A percentile compares a stretch with the other conserved stretches of the same genome.
These are phyloP conservation scores for Psilocybe cyanescens DNA, from an alignment of 768 basidiomycete genomes.

Conservation along the genomic window DNA sequence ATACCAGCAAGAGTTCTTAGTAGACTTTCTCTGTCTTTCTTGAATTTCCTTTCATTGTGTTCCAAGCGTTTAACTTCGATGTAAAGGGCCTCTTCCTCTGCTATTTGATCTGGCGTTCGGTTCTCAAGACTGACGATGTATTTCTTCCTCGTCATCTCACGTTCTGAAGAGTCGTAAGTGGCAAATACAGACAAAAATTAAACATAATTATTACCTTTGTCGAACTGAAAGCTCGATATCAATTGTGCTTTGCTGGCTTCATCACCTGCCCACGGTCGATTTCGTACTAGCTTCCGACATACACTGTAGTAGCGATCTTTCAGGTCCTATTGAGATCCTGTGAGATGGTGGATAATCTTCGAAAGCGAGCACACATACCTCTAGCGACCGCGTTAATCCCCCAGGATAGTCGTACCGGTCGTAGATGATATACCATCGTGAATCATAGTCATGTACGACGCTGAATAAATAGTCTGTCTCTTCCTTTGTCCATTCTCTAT, in stretches of 20 bases:
- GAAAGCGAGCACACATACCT: slow-evolving; percentile 48
- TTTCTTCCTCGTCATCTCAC: slow-evolving; percentile 86
- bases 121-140: slow-evolving; percentile 88
- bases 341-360: slow-evolving; percentile 4
- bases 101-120: slow-evolving; percentile 87
- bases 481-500: slow-evolving; percentile 87
- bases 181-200: background rate
- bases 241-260: slow-evolving; percentile 70
- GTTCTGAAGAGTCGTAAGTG: slow-evolving; percentile 49
- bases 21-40: slow-evolving; percentile 86
- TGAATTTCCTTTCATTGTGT: slow-evolving; percentile 88
- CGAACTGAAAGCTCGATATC: slow-evolving; percentile 78
- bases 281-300: slow-evolving; percentile 85
- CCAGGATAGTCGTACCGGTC: slow-evolving; percentile 84
- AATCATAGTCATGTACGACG: slow-evolving; percentile 80
- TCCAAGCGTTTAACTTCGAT: slow-evolving; percentile 94
- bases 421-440: slow-evolving; percentile 86
- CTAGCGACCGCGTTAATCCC: slow-evolving; percentile 62
- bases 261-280: slow-evolving; percentile 84
- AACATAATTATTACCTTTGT: slow-evolving; percentile 66
- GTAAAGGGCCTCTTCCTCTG: slow-evolving; percentile 94
- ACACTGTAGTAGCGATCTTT: slow-evolving; percentile 95
- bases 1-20: slow-evolving; percentile 83
- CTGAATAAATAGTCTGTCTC: slow-evolving; percentile 93
- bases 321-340: slow-evolving; percentile 63